Base-by-base conservation (phyloP, 495 filamentous ascomycete species). In the Penicillium pancosmium region DNA sequence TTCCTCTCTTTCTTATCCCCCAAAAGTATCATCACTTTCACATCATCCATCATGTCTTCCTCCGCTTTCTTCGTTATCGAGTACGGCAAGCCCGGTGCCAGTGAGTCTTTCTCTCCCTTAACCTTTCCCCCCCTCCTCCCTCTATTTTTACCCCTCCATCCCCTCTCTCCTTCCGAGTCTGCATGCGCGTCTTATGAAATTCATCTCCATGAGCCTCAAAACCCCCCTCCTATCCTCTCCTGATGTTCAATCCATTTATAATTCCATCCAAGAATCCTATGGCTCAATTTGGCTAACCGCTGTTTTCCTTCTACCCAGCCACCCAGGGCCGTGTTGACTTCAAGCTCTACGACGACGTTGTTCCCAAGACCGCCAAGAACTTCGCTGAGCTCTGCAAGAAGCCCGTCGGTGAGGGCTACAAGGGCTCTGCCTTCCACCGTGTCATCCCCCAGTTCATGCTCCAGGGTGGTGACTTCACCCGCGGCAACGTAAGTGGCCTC, bases 381-480 rank as follows among this genome's bases (percentile, higher is more conserved):
- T 99, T 99, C 85, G 91, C 91, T 74, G 86, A 87, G 60, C 87
- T 99, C 50, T 98, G 94, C 83, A 97, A 91, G 12, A 85, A 84
- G 47, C 90, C 95, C 82, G 87, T 96, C 75, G 93, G 93, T 23
- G 63, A 86, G 49, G 91, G 92, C 50, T 99, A 91, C 88, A 92
- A 94, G 78, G 91, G 89, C 68, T 93, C 89, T 54, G 70, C 57
- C 57, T 99, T 99, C 87, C 94, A 99, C 82, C 90, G 94, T 58
- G 86, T 99, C 66, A 99, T 99, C 80, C 96, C 96, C 75, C 75
- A 88, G 61, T 99, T 99, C 83, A 99, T 99, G 94, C 90, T 97
- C 74, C 94, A 99, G 79, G 94, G 94, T 68, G 94, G 94, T 76
- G 94, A 99, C 78, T 99, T 98, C 82, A 99, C 94, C 59, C 87